Percentiles rank a stretch among this genome's conserved stretches.
These are phyloP conservation scores for Globisporangium takayamanum DNA, from an alignment of 352 stramenopile genomes.

Conservation along the genomic window DNA sequence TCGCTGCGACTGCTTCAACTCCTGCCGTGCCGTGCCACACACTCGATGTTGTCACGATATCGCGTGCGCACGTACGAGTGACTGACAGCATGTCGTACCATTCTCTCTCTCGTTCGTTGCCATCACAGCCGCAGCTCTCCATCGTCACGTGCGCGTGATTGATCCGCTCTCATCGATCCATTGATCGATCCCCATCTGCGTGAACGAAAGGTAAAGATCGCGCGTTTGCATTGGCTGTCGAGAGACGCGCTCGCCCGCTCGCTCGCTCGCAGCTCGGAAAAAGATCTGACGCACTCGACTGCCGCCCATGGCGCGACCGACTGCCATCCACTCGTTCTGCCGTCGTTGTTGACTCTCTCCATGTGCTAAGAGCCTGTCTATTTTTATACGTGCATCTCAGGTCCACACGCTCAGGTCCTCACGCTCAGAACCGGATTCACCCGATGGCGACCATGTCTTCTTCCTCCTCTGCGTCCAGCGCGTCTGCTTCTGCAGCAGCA, in stretches of 20 bases:
- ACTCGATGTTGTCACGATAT: too few relatives aligned
- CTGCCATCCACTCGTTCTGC: too few relatives aligned
- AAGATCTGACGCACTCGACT: too few relatives aligned
- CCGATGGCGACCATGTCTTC: conserved; percentile 17
- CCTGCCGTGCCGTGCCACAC: too few relatives aligned
- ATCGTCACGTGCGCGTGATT: conserved; percentile 9
- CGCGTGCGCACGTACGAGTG: not conserved
- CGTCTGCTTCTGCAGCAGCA: not conserved
- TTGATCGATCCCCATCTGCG: conserved; percentile 15
- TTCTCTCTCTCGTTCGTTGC: not conserved
- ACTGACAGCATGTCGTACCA: not conserved
- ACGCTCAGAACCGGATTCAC: conserved; percentile 16
- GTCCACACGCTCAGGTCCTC: conserved; percentile 2
- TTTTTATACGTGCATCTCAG: too few relatives aligned
- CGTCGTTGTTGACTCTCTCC: too few relatives aligned
- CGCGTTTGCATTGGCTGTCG: too few relatives aligned
- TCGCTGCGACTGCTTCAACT: too few relatives aligned
- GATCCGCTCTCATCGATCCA: conserved; percentile 16
- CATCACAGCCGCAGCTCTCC: not conserved
- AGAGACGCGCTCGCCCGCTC: too few relatives aligned
- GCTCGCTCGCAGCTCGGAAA: too few relatives aligned
- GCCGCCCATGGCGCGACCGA: too few relatives aligned
- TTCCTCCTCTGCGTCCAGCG: conserved; percentile 3
- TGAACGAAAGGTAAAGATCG: not conserved
- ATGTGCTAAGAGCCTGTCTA: too few relatives aligned